These are phyloP conservation scores for Pyrus communis DNA, from an alignment of 306 rosid genomes.

Conservation along the genomic window DNA sequence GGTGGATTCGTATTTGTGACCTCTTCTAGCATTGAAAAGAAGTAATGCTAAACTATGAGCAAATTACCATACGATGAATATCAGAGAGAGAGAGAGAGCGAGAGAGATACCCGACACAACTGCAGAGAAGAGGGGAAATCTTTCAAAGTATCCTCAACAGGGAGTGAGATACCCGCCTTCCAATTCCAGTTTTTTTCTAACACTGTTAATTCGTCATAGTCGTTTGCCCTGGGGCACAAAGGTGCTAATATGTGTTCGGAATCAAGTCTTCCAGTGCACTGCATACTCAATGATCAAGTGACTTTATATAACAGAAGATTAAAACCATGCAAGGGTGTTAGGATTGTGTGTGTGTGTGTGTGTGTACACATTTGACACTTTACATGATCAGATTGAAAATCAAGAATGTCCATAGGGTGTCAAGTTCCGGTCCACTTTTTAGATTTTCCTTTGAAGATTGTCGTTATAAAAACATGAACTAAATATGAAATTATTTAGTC, in stretches of 20 bases:
- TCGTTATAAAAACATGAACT: no score
- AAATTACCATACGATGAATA: no score
- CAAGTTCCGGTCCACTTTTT: no score
- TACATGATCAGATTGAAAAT: background rate
- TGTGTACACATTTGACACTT: no score
- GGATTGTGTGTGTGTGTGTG: background rate
- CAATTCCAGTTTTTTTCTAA: background rate
- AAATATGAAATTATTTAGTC: no score
- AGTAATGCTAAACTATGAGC: no score
- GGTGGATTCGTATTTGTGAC: no score
- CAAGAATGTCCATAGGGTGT: background rate
- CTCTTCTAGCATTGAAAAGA: no score
- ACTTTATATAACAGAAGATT: background rate
- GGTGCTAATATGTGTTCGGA: background rate
- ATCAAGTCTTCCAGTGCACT: conserved; percentile 11
- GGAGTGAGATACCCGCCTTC: no score
- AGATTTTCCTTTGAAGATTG: no score
- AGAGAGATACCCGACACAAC: conserved; percentile 4
- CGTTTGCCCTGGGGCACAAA: background rate
- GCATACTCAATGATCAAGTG: background rate
- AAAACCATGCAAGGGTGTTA: background rate
- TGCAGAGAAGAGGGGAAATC: background rate
- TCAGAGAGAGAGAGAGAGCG: background rate
- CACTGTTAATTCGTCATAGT: background rate
- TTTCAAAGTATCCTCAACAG: background rate